Evolutionary conservation across 495 filamentous ascomycete genomes (phyloP).

Genomic region (Cenococcum geophilum): DNA sequence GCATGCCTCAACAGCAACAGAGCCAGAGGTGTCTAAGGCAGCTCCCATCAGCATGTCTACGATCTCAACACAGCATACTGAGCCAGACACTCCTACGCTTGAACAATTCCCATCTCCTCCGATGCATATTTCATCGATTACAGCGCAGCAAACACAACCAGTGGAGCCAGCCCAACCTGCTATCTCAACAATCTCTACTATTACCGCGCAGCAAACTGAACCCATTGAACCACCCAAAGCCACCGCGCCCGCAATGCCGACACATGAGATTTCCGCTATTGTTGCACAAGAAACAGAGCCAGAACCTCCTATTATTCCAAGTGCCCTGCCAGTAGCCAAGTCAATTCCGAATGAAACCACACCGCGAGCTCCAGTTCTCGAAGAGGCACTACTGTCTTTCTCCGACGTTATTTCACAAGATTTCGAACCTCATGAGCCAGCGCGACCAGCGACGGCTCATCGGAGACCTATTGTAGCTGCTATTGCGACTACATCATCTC

Average conservation of each 20-base stretch:
- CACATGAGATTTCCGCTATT: constrained; percentile 23
- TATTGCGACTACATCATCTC: neutral
- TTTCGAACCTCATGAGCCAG: constrained; percentile 20
- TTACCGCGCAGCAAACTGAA: constrained; percentile 18
- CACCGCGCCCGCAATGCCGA: neutral
- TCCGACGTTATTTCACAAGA: constrained; percentile 21
- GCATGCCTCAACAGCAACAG: neutral
- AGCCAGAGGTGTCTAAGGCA: neutral
- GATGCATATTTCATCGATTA: constrained; percentile 47
- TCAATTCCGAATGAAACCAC: constrained; percentile 12
- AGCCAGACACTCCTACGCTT: constrained; percentile 32
- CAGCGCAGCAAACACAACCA: constrained; percentile 48
- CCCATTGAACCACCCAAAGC: constrained; percentile 8
- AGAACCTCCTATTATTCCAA: constrained; percentile 22
- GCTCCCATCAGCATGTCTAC: constrained; percentile 6
- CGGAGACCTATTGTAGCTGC: neutral
- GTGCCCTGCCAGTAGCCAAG: constrained; percentile 21
- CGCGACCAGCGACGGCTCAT: constrained; percentile 26
- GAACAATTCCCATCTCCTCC: constrained; percentile 17
- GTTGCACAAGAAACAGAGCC: constrained; percentile 27
- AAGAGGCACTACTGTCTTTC: constrained; percentile 4
- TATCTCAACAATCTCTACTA: constrained; percentile 7
- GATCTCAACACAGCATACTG: constrained; percentile 30
- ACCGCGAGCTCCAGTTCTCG: neutral
- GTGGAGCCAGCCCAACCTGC: constrained; percentile 31